Conservation (phyloP, 1,139 yeast genomes). For the Blastobotrys buckinghamii region DNA sequence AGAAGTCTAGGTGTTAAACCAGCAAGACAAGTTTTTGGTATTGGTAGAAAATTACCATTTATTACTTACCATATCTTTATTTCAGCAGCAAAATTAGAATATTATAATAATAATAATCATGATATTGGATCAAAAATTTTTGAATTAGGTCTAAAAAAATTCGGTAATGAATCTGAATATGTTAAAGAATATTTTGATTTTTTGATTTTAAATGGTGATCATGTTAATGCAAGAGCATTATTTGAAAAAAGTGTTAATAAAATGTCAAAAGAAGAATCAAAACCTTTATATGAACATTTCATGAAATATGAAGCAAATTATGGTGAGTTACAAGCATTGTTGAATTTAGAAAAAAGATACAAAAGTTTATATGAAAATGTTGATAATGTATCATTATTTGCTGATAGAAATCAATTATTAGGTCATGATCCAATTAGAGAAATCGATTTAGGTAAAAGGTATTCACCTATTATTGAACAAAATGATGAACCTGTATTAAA, state of each 20-base stretch:
- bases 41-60: constrained; percentile 60
- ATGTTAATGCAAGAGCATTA: constrained; percentile 73
- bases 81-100: constrained; percentile 80
- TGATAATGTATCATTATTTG: constrained; percentile 24
- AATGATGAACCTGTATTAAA: constrained; percentile 10
- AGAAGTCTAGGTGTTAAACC: constrained; percentile 36
- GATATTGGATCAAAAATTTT: constrained; percentile 73
- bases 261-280: constrained; percentile 35
- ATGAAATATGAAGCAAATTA: constrained; percentile 50
- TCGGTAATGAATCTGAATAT: constrained; percentile 48
- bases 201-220: constrained; percentile 65
- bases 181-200: constrained; percentile 68
- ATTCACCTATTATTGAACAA: neutral
- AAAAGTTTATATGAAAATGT: constrained; percentile 56
- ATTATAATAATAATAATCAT: constrained; percentile 50
- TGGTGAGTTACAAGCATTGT: constrained; percentile 63
- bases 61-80: constrained; percentile 74
- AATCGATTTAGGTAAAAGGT: constrained; percentile 35
- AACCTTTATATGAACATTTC: constrained; percentile 44
- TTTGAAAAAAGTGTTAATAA: constrained; percentile 61
- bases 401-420: constrained; percentile 39
- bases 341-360: constrained; percentile 61
- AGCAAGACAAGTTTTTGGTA: constrained; percentile 47
- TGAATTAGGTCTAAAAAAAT: constrained; percentile 70
- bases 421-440: constrained; percentile 42